Percentiles rank a stretch among this genome's conserved stretches.
Evolutionary conservation across 2,329 filamentous ascomycete genomes (phyloP).

Genomic region (Apiospora malaysiana): DNA sequence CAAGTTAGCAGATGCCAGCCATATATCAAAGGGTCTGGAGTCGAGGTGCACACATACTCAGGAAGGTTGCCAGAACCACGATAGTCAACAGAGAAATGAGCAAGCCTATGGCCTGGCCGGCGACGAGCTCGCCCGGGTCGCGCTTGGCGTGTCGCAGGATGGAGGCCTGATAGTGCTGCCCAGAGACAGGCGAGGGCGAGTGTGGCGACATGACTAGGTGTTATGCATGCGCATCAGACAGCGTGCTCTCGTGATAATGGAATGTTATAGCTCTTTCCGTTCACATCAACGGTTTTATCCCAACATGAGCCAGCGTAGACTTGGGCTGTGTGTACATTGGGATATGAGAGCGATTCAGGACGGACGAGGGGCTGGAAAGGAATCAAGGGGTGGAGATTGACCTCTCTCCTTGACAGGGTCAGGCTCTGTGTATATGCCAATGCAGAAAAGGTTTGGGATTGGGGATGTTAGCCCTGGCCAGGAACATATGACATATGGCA

Average conservation of each 20-base stretch:
- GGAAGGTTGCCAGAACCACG: conserved; percentile 30
- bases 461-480: background rate
- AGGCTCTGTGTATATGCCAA: background rate
- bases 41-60: conserved; percentile 25
- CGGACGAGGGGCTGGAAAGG: background rate
- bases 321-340: background rate
- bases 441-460: background rate
- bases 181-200: conserved; percentile 21
- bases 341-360: background rate
- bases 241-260: background rate
- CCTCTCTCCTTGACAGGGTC: background rate
- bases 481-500: background rate
- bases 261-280: background rate
- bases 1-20: background rate
- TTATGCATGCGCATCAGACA: background rate
- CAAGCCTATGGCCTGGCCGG: conserved; percentile 26
- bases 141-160: background rate
- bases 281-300: background rate
- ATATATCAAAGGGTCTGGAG: too few relatives aligned
- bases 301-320: background rate
- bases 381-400: background rate
- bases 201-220: conserved; percentile 9
- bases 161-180: conserved; percentile 17
- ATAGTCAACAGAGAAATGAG: conserved; percentile 28
- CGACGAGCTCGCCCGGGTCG: conserved; percentile 22